Conservation (phyloP, 208 protist species). For the Wallacemonas sp. region DNA sequence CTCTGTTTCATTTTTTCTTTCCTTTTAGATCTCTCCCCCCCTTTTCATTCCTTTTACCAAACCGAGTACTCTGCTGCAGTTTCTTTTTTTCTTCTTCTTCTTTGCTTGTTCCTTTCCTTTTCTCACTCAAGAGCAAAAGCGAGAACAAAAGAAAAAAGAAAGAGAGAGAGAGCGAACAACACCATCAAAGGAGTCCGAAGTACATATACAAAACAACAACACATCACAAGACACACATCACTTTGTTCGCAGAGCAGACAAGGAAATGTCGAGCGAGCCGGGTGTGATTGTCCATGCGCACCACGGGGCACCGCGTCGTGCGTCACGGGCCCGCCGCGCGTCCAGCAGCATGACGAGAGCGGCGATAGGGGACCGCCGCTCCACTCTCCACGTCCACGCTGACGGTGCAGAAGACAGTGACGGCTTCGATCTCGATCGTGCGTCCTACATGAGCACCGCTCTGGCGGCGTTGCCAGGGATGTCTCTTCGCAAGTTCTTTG, state of each 20-base stretch:
- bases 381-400: background rate
- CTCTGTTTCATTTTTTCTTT: background rate
- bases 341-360: background rate
- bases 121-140: background rate
- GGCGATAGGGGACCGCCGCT: background rate
- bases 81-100: background rate
- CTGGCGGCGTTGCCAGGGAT: conserved; percentile 66
- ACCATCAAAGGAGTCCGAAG: too few relatives aligned
- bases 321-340: background rate
- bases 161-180: conserved; percentile 10
- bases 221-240: too few relatives aligned
- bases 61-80: too few relatives aligned
- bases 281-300: conserved; percentile 17
- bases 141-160: conserved; percentile 10
- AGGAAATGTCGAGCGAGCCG: conserved; percentile 4
- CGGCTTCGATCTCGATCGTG: conserved; percentile 57
- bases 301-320: background rate
- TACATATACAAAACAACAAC: too few relatives aligned
- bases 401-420: background rate
- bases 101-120: conserved; percentile 1
- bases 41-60: too few relatives aligned
- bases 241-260: too few relatives aligned
- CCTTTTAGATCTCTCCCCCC: too few relatives aligned
- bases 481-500: conserved; percentile 67
- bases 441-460: conserved; percentile 85